Evolutionary conservation across 1,139 yeast genomes (phyloP), one percentile per base, ranked within the genome.

Genomic region (Arxiozyma bovina): DNA sequence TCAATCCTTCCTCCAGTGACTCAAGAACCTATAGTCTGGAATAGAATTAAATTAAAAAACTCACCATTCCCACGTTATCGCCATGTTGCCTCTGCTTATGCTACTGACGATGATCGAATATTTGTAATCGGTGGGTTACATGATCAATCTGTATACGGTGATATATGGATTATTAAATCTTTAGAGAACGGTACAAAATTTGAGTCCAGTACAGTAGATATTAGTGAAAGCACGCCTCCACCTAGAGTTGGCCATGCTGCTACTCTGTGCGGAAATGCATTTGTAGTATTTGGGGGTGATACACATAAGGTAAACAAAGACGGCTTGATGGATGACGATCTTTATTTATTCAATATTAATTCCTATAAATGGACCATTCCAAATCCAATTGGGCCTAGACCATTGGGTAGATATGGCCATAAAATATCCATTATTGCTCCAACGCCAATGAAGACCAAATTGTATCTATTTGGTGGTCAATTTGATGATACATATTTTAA

Each of bases 221-320:
- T 82, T 45, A 76, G 79, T 42, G 87, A 83, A 52, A 78, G 82
- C 23, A 82, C 89, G 30, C 97, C 97, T 1, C 93, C 96, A 21
- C 97, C 99, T 34, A 82, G 99, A 63, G 97, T 93, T 6, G 98
- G 99, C 1, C 99, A 94, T 70, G 89, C 97, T 1, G 80, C 96
- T 3, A 87, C 93, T 23, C 77, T 93, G 42, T 85, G 96, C 60
- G 99, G 99, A 17, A 93, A 91, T 67, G 99, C 99, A 0, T 93
- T 86, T 65, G 90, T 93, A 50, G 82, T 93, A 23, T 93, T 88
- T 72, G 99, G 98, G 48, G 99, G 99, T 63, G 99, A 93, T 67
- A 93, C 98, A 1, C 87, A 83, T 53, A 89, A 87, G 63, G 87
- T 93, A 41, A 90, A 87, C 61, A 81, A 81, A 57, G 77, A 76